Base-by-base conservation (phyloP, 345 rosid genomes). In the Euphorbia lathyris region DNA sequence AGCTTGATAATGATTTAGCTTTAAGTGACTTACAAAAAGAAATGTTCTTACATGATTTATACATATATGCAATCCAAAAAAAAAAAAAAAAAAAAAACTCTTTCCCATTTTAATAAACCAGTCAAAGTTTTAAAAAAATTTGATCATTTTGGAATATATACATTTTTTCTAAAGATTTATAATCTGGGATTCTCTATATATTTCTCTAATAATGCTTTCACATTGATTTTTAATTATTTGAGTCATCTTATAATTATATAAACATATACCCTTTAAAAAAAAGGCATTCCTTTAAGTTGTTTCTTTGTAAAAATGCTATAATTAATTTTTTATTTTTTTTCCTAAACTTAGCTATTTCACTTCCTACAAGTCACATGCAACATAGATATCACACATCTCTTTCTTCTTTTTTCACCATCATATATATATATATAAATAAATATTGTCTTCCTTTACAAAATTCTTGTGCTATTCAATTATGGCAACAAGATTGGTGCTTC, bases 351-450 rank as follows among this genome's bases (percentile, higher is more conserved):
- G 79, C 16, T 25, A 23, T 23, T 19, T 23, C 40, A 5, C 40
- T 67, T 67, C 38, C 32, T 52, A 47, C 81, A 76, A 50, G 72
- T 70, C 83, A 78, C 72, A 61, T 85, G 80, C 26, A 63, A 80
- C 73, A 80, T 67, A 65, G 6, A 75, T 58, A 20, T 34, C 38
- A 34, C 72, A 74, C 69, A 63, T 57, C 76, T 63, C 63, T 63
- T 71, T 53, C 77, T 14, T 25, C 65, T 72, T 79, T 58, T 42
- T 66, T 75, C 68, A 59, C 36, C 59, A 47, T 60, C 29, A 53
- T 71, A 45, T 76, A 34, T 34, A 34, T 7, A 34, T 34, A 34
- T 34, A 34, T 34, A 34, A 2, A 34, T 34, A 34, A 2, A 34
- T 34, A 2, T 34, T 34, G 38, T 34, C 57, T 74, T 45, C 66